A percentile compares a stretch with the other conserved stretches of the same genome.
These are phyloP conservation scores for Bruguiera hainesii DNA, from an alignment of 441 rosid genomes.

Conservation along the genomic window DNA sequence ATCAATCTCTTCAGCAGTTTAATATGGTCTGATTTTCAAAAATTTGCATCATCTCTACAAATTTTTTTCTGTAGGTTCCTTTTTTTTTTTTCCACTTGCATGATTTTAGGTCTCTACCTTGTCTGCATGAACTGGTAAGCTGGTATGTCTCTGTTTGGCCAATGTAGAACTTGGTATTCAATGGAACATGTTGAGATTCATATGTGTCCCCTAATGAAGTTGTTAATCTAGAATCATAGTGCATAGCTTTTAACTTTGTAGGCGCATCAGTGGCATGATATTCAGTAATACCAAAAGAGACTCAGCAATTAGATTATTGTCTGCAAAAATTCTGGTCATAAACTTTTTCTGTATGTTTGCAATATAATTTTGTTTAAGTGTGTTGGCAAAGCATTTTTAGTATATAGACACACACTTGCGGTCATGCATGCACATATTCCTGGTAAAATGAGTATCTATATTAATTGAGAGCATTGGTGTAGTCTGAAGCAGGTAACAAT, in stretches of 20 bases:
- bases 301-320: neutral
- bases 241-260: neutral
- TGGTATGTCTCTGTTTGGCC: neutral
- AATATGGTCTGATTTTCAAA: neutral
- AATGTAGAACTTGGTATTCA: neutral
- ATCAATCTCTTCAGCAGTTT: neutral
- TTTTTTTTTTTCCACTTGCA: neutral
- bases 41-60: neutral
- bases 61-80: neutral
- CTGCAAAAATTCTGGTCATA: neutral
- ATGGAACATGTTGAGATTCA: neutral
- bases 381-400: neutral
- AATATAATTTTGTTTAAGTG: neutral
- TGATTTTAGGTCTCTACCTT: slow-evolving; percentile 5
- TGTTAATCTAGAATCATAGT: too few relatives aligned
- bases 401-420: neutral
- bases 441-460: neutral
- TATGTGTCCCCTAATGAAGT: too few relatives aligned
- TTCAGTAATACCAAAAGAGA: neutral
- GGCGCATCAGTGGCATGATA: neutral
- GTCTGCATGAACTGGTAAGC: neutral
- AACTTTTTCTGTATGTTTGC: neutral
- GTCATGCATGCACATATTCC: neutral
- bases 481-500: slow-evolving; percentile 61
- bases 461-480: slow-evolving; percentile 18